A percentile compares a stretch with the other conserved stretches of the same genome.
phyloP scores from a whole-genome alignment of 495 filamentous ascomycete genomes.

The Hamigera avellanea region DNA sequence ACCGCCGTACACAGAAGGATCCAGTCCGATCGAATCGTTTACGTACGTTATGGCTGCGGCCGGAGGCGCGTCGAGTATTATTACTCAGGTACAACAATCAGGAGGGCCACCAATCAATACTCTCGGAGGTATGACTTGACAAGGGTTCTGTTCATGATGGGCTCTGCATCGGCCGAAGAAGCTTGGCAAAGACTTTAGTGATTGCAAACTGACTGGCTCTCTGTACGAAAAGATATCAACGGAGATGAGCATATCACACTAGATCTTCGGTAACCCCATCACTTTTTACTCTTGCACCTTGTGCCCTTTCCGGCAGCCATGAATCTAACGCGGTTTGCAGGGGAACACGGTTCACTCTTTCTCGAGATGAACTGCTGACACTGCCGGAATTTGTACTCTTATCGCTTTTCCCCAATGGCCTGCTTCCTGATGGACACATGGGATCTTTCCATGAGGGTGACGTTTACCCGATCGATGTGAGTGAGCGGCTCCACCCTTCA shows the following conservation, averaged over 20 bases:
- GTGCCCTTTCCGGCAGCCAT: too few relatives aligned
- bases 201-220: constrained; percentile 7
- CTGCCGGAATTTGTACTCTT: constrained; percentile 96
- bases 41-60: constrained; percentile 96
- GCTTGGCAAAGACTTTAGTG: background rate
- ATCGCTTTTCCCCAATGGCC: constrained; percentile 94
- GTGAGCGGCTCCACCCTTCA: too few relatives aligned
- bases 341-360: constrained; percentile 85
- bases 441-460: constrained; percentile 87
- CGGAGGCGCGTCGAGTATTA: constrained; percentile 93
- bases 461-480: constrained; percentile 92
- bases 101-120: constrained; percentile 76
- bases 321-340: too few relatives aligned
- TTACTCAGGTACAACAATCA: constrained; percentile 94
- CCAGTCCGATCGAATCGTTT: constrained; percentile 83
- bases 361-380: constrained; percentile 87
- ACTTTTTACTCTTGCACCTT: constrained; percentile 1
- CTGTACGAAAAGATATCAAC: constrained; percentile 50
- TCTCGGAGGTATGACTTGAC: constrained; percentile 61
- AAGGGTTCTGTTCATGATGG: constrained; percentile 2
- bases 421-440: constrained; percentile 95
- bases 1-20: constrained; percentile 90
- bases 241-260: constrained; percentile 93
- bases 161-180: too few relatives aligned
- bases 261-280: constrained; percentile 65